Base-by-base conservation (phyloP, 2,329 filamentous ascomycete genomes). In the Zasmidium angulare region DNA sequence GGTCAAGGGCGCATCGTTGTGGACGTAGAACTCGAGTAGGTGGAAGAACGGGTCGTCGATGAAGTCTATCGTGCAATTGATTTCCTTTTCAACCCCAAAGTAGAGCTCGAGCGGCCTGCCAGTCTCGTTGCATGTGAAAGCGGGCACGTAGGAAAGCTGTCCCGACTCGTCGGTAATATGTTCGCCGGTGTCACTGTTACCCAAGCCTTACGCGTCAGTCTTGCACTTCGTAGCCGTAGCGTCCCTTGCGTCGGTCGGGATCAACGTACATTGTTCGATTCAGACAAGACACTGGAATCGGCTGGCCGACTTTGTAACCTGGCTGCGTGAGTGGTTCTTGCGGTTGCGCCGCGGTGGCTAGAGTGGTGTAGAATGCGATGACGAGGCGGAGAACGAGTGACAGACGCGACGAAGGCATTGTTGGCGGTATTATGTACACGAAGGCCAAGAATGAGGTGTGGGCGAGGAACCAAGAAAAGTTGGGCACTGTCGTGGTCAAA, bases 21-120 rank as follows among this genome's bases (percentile, higher is more conserved):
- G 95, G 75, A 98, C 88, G 82, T 98, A 98, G 83, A 97, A 98
- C 79, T 98, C 90, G 79, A 93, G 88, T 53, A 93, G 84, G 77
- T 95, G 90, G 81, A 91, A 95, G 81, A 93, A 89, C 46, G 89
- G 84, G 73, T 93, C 90, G 69, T 84, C 82, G 69, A 93, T 82
- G 77, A 90, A 84, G 71, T 88, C 81, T 69, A 95, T 87, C 56
- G 90, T 95, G 81, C 90, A 95, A 79, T 93, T 93, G 67, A 91
- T 77, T 73, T 96, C 92, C 66, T 76, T 76, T 73, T 93, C 90
- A 66, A 89, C 78, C 74, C 93, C 93, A 79, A 96, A 98, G 74
- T 86, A 84, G 74, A 99, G 88, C 70, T 95, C 87, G 69, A 99
- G 86, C 0, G 93, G 88, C 52, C 85, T 83, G 47, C 82, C 82